phyloP scores from a whole-genome alignment of 352 stramenopile genomes.

The Globisporangium carolinianum region DNA sequence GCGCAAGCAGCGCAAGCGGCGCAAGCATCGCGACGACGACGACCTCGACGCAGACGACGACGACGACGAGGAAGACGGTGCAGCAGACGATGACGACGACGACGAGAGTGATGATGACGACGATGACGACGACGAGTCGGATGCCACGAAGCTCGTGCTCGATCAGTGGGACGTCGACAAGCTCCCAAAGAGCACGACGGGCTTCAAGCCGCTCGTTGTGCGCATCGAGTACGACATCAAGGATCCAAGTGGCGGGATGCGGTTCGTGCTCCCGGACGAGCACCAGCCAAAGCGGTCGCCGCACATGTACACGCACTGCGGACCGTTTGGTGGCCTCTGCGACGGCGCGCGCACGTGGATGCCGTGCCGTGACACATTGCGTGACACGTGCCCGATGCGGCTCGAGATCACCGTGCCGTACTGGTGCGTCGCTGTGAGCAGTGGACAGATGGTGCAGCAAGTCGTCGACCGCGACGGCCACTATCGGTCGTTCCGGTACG shows the following conservation, averaged over 20 bases:
- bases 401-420: slow-evolving; percentile 75
- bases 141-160: slow-evolving; percentile 28
- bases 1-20: slow-evolving; percentile 10
- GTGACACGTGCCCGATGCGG: slow-evolving; percentile 64
- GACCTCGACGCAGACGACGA: slow-evolving; percentile 22
- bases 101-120: slow-evolving; percentile 34
- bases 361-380: slow-evolving; percentile 69
- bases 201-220: slow-evolving; percentile 61
- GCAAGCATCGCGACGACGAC: slow-evolving; percentile 5
- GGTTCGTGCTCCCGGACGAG: slow-evolving; percentile 69
- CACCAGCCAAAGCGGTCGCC: slow-evolving; percentile 63
- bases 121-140: slow-evolving; percentile 21
- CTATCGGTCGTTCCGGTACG: slow-evolving; percentile 69
- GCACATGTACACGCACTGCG: slow-evolving; percentile 86
- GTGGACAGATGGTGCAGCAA: slow-evolving; percentile 81
- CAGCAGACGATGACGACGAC: slow-evolving; percentile 18
- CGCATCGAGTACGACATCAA: slow-evolving; percentile 77
- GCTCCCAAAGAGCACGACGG: slow-evolving; percentile 57
- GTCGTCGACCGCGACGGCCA: slow-evolving; percentile 51
- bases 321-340: slow-evolving; percentile 72
- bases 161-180: slow-evolving; percentile 69
- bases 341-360: slow-evolving; percentile 83
- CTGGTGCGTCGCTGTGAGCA: slow-evolving; percentile 78
- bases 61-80: slow-evolving; percentile 30
- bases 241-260: slow-evolving; percentile 51